Percentiles rank a stretch among this genome's conserved stretches.
phyloP scores from a whole-genome alignment of 306 rosid genomes.

The Quillaja saponaria region DNA sequence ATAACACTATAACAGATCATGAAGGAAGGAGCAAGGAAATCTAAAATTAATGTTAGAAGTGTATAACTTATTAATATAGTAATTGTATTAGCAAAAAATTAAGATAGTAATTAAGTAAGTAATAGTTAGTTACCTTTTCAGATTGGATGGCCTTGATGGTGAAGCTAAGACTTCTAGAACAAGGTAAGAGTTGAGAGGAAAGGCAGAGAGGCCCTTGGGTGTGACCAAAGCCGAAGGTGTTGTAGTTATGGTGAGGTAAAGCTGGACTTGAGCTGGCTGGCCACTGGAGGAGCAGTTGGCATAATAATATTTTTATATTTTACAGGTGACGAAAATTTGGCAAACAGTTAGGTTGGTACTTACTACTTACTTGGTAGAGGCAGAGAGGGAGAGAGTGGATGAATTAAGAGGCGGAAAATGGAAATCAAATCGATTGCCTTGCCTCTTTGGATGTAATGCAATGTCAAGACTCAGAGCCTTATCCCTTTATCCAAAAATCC shows the following conservation, averaged over 20 bases:
- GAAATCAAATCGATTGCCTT: constrained; percentile 35
- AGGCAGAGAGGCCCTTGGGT: constrained; percentile 71
- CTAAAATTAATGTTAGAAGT: no score
- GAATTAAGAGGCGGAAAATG: no score
- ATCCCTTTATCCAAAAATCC: constrained; percentile 63
- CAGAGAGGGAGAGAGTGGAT: no score
- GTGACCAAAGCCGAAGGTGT: constrained; percentile 54
- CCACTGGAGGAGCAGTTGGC: constrained; percentile 87
- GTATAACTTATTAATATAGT: no score
- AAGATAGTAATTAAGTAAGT: neutral
- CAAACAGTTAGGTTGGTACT: no score
- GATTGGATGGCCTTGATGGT: constrained; percentile 75
- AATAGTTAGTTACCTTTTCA: constrained; percentile 53
- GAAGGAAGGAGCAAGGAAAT: neutral
- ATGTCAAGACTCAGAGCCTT: constrained; percentile 51
- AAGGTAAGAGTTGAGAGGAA: constrained; percentile 46
- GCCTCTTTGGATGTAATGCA: constrained; percentile 60
- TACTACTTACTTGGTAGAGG: constrained; percentile 4
- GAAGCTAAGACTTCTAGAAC: constrained; percentile 49
- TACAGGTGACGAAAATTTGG: no score
- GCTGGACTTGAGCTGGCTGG: constrained; percentile 78
- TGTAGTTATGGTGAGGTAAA: constrained; percentile 58
- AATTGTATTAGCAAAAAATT: neutral
- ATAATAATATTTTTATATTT: no score
- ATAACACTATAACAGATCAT: neutral